These are phyloP conservation scores for Gracilariopsis chorda DNA, from an alignment of 23 red algal genomes.

Conservation along the genomic window DNA sequence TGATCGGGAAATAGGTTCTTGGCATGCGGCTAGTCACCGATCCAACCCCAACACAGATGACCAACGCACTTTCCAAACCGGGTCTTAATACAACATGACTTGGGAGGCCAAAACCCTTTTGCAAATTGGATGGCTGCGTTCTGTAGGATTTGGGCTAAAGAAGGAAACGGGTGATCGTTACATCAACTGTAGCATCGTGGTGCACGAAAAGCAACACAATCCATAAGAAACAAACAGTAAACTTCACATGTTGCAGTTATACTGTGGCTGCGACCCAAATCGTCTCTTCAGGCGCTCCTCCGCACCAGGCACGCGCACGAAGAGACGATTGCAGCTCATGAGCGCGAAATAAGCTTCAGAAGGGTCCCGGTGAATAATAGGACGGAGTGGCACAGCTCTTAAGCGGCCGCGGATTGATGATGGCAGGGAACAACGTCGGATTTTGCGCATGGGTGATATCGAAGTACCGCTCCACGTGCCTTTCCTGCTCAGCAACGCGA, in stretches of 20 bases:
- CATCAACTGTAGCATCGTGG: too few species aligned
- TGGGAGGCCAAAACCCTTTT: too few species aligned
- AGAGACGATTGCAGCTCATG: not conserved
- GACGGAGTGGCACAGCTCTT: not conserved
- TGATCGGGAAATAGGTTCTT: too few species aligned
- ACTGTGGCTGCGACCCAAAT: not conserved
- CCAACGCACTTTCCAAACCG: too few species aligned
- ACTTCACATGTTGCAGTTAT: not conserved
- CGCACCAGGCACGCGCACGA: not conserved
- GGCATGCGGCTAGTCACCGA: too few species aligned
- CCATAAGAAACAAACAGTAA: too few species aligned
- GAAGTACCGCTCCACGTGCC: not conserved
- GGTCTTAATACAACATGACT: too few species aligned
- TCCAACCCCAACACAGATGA: too few species aligned
- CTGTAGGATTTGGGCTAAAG: too few species aligned
- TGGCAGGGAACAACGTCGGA: not conserved
- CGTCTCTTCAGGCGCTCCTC: not conserved
- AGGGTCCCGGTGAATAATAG: not conserved
- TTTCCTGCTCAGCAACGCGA: not conserved
- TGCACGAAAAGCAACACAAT: too few species aligned
- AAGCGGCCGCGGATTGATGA: not conserved
- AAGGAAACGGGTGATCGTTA: too few species aligned
- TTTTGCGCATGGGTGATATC: not conserved
- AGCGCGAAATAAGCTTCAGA: not conserved
- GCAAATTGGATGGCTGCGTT: too few species aligned